A percentile compares a stretch with the other conserved stretches of the same genome.
These are phyloP conservation scores for Fusarium nisikadoi DNA, from an alignment of 2,329 filamentous ascomycete genomes.

Conservation along the genomic window DNA sequence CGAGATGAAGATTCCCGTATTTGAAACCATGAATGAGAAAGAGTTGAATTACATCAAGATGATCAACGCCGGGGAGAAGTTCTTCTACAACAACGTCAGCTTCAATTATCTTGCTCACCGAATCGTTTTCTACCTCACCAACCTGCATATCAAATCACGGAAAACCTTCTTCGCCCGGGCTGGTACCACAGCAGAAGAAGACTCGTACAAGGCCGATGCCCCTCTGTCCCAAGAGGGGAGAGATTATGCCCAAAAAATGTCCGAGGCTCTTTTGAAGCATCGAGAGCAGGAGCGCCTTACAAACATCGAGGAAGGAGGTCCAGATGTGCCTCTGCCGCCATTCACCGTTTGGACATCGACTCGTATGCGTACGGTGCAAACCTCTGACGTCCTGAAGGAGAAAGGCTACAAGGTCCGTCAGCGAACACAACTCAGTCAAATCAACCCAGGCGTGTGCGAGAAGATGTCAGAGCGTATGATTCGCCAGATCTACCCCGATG, in stretches of 20 bases:
- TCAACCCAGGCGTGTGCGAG: slow-evolving; percentile 96
- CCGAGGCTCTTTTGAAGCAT: slow-evolving; percentile 82
- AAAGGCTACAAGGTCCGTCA: slow-evolving; percentile 88
- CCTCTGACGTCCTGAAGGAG: slow-evolving; percentile 81
- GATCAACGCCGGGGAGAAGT: slow-evolving; percentile 94
- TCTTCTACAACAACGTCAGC: slow-evolving; percentile 96
- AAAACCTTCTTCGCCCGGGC: slow-evolving; percentile 93
- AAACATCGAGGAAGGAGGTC: slow-evolving; percentile 74
- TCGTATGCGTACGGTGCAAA: slow-evolving; percentile 88
- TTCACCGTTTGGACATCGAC: slow-evolving; percentile 97
- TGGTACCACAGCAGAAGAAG: slow-evolving; percentile 86
- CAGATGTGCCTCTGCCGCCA: slow-evolving; percentile 76
- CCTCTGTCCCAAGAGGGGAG: slow-evolving; percentile 82
- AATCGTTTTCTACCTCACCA: slow-evolving; percentile 98
- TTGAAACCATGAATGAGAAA: slow-evolving; percentile 94
- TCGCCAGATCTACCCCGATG: slow-evolving; percentile 84
- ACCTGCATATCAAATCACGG: slow-evolving; percentile 94
- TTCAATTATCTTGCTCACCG: slow-evolving; percentile 97
- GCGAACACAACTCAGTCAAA: slow-evolving; percentile 94
- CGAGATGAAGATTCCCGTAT: slow-evolving; percentile 90
- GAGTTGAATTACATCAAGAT: slow-evolving; percentile 99
- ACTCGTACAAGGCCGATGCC: slow-evolving; percentile 92
- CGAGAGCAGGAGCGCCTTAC: slow-evolving; percentile 82
- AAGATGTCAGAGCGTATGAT: slow-evolving; percentile 89
- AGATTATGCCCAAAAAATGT: slow-evolving; percentile 87